These are phyloP conservation scores for Massarina eburnea DNA, from an alignment of 2,329 filamentous ascomycete species.

Conservation along the genomic window DNA sequence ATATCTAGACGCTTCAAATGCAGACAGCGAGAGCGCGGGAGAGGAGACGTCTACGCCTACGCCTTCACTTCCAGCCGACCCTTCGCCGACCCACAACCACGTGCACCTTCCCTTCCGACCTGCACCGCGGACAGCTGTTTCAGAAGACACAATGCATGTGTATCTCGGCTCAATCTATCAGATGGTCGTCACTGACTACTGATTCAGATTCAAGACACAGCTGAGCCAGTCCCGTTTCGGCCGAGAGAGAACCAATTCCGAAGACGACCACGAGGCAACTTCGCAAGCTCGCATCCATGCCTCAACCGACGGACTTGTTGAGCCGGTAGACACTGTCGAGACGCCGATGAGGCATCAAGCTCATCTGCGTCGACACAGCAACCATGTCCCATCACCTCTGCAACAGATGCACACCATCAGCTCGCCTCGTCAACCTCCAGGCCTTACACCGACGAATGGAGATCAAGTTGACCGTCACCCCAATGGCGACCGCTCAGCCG, in stretches of 20 bases:
- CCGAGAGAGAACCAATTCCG: constrained; percentile 10
- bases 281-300: constrained; percentile 4
- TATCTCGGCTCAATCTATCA: not conserved
- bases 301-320: constrained; percentile 16
- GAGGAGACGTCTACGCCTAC: constrained; percentile 1
- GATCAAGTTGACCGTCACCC: not conserved
- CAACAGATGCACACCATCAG: constrained; percentile 18
- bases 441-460: not conserved
- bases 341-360: constrained; percentile 4
- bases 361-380: constrained; percentile 9
- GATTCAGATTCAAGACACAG: not conserved
- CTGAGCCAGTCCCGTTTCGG: constrained; percentile 8
- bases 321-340: constrained; percentile 15
- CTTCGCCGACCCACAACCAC: not conserved
- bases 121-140: constrained; percentile 11
- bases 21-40: constrained; percentile 7
- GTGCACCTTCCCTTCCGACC: constrained; percentile 28
- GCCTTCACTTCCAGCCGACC: constrained; percentile 3
- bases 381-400: constrained; percentile 17
- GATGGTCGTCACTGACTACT: not conserved
- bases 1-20: not conserved
- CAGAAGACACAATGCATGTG: constrained; percentile 11
- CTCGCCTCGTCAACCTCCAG: constrained; percentile 10
- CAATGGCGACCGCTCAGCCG: not conserved
- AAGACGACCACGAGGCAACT: constrained; percentile 7